Conservation (phyloP, 768 basidiomycete species). For the Pleurotus djamor region DNA sequence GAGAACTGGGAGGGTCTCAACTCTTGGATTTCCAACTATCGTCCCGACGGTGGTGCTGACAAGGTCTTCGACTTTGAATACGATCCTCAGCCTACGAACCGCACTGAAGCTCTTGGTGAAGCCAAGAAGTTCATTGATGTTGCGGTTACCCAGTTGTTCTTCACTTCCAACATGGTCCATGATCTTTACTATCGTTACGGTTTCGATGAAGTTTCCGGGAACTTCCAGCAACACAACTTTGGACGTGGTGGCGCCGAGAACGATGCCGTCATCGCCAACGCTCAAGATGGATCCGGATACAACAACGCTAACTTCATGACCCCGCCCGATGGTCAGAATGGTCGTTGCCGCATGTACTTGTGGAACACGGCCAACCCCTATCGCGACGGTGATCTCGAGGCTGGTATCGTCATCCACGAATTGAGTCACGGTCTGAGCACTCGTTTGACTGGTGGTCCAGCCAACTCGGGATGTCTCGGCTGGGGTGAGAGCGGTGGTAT, state of each 20-base stretch:
- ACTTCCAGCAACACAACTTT: slow-evolving; percentile 99
- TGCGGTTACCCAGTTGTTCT: slow-evolving; percentile 88
- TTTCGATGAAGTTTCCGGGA: slow-evolving; percentile 88
- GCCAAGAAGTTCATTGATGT: slow-evolving; percentile 85
- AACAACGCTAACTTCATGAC: slow-evolving; percentile 94
- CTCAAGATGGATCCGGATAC: slow-evolving; percentile 92
- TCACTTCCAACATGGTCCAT: slow-evolving; percentile 79
- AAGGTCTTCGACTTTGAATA: slow-evolving; percentile 75
- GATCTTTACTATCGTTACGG: slow-evolving; percentile 88
- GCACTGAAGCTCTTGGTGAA: slow-evolving; percentile 57
- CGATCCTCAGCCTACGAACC: slow-evolving; percentile 57
- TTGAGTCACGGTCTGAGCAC: slow-evolving; percentile 88
- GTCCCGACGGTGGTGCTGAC: slow-evolving; percentile 63
- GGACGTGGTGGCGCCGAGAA: slow-evolving; percentile 83
- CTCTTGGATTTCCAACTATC: slow-evolving; percentile 67
- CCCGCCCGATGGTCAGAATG: slow-evolving; percentile 81
- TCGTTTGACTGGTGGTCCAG: slow-evolving; percentile 90
- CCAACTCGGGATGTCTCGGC: slow-evolving; percentile 90
- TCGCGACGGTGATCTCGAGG: slow-evolving; percentile 94
- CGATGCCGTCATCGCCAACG: slow-evolving; percentile 92
- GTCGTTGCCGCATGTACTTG: slow-evolving; percentile 94
- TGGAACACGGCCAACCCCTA: slow-evolving; percentile 93
- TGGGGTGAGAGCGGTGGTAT: slow-evolving; percentile 97
- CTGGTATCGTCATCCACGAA: slow-evolving; percentile 96
- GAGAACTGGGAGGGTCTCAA: slow-evolving; percentile 88